Evolutionary conservation across 2,329 filamentous ascomycete species (phyloP).

Genomic region (Alternaria atra): DNA sequence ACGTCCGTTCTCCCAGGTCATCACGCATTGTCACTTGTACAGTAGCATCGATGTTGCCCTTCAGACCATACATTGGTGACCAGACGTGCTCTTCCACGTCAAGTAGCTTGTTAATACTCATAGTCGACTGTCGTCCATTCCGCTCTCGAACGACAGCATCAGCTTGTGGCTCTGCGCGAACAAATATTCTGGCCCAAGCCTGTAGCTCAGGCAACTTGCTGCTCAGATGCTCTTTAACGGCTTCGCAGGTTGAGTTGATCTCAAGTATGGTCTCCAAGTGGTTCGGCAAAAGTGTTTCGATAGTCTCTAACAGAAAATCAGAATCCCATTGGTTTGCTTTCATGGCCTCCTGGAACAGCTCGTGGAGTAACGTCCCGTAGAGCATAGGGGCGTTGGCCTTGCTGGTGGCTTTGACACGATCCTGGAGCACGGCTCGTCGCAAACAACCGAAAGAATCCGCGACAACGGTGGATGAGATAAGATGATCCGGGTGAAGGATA

Average conservation of each 20-base stretch:
- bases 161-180: conserved; percentile 73
- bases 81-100: conserved; percentile 98
- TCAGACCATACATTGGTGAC: conserved; percentile 97
- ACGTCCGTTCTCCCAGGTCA: conserved; percentile 68
- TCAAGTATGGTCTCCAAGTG: conserved; percentile 91
- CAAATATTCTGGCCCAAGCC: conserved; percentile 83
- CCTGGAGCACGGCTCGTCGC: conserved; percentile 89
- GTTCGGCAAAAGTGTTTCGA: conserved; percentile 73
- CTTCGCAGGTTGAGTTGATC: conserved; percentile 76
- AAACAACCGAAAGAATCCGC: conserved; percentile 96
- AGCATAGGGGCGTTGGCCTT: conserved; percentile 82
- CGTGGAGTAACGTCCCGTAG: conserved; percentile 92
- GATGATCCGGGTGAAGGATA: conserved; percentile 92
- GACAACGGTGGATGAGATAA: conserved; percentile 93
- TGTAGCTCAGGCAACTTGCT: conserved; percentile 85
- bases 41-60: conserved; percentile 97
- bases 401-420: conserved; percentile 90
- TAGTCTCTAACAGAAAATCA: conserved; percentile 70
- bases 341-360: conserved; percentile 92
- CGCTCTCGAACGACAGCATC: conserved; percentile 81
- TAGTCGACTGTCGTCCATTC: conserved; percentile 76
- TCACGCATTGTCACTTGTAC: conserved; percentile 87
- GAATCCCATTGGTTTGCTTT: conserved; percentile 83
- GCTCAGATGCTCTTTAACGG: conserved; percentile 80
- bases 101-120: conserved; percentile 91